Evolutionary conservation across 345 rosid species (phyloP), one percentile per base, ranked within the genome.

Genomic region (Moricandia moricandioides): DNA sequence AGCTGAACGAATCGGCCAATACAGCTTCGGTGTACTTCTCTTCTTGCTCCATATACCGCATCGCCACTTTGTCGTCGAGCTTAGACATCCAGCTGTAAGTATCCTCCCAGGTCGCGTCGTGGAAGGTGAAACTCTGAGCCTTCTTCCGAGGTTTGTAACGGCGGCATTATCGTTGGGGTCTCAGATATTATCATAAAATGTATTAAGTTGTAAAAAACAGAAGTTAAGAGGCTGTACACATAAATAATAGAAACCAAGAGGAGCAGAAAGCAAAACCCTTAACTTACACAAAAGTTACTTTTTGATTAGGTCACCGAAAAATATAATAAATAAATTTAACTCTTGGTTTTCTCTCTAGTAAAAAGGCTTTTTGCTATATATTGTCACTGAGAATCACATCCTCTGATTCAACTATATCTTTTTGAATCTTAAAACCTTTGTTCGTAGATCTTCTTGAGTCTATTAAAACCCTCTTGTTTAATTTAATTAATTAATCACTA

Each of bases 31-130:
- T 72, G 70, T 92, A 95, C 87, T 95, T 95, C 81, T 92, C 97
- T 72, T 95, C 97, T 76, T 88, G 92, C 81, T 95, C 97, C 97
- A 90, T 92, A 76, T 95, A 97, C 14, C 97, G 85, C 97, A 92
- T 92, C 39, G 97, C 97, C 49, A 95, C 99, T 78, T 89, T 88
- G 81, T 92, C 97, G 35, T 78, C 85, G 27, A 95, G 86, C 73
- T 74, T 84, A 64, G 97, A 86, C 97, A 95, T 95, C 99, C 99
- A 95, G 70, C 88, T 82, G 85, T 95, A 95, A 17, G 91, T 86
- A 74, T 95, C 99, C 75, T 92, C 92, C 99, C 97, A 95, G 8
- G 89, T 84, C 37, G 55, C 82, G 78, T 84, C 91, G 61, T 88
- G 92, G 79, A 88, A 81, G 12, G 88, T 84, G 86, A 86, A 89